A percentile compares a stretch with the other conserved stretches of the same genome.
These are phyloP conservation scores for Malassezia globosa DNA, from an alignment of 1,284 basidiomycete genomes.

Conservation along the genomic window DNA sequence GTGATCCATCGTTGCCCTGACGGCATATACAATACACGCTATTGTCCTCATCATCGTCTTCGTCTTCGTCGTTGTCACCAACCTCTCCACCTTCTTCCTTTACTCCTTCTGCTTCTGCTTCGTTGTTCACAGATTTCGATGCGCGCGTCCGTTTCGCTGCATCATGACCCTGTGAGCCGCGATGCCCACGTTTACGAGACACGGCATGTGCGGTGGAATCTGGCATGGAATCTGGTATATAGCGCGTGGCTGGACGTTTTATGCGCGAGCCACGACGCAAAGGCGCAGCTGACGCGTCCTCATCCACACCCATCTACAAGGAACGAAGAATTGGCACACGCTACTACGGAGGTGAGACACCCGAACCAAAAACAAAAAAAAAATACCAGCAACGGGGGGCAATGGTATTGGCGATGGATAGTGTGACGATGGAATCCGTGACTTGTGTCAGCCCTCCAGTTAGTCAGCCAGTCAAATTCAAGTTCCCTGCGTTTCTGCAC, in stretches of 20 bases:
- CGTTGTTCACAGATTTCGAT: not conserved
- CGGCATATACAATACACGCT: constrained; percentile 38
- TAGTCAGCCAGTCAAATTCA: too few species aligned
- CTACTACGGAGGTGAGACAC: too few species aligned
- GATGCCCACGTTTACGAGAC: constrained; percentile 1
- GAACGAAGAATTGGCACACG: not conserved
- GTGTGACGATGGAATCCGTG: not conserved
- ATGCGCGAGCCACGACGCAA: constrained; percentile 11
- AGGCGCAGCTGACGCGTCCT: not conserved
- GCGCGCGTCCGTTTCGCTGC: not conserved
- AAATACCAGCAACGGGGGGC: too few species aligned
- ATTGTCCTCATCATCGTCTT: constrained; percentile 15
- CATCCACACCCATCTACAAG: constrained; percentile 7
- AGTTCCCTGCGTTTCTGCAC: too few species aligned
- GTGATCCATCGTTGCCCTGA: constrained; percentile 36
- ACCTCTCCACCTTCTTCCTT: not conserved
- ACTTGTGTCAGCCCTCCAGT: too few species aligned
- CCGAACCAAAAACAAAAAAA: too few species aligned
- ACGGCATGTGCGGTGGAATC: not conserved
- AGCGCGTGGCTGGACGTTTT: constrained; percentile 13
- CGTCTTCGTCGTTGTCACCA: not conserved
- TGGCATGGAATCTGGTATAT: not conserved
- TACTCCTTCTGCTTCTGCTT: not conserved
- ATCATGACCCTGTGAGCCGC: not conserved
- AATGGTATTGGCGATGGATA: too few species aligned